Evolutionary conservation across 495 filamentous ascomycete species (phyloP).

Genomic region (Daldinia loculata): DNA sequence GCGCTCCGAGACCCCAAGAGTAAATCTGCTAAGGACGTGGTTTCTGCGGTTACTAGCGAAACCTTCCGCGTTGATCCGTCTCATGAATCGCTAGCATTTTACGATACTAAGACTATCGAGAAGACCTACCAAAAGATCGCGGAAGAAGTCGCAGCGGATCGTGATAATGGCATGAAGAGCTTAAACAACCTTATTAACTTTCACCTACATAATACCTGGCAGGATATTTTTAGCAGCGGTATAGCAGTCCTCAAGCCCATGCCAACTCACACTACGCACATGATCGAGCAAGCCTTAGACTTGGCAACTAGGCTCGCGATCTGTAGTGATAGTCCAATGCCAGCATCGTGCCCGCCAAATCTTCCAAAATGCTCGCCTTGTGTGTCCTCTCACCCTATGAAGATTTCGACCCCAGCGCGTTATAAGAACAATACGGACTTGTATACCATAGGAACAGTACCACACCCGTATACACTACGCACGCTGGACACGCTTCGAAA

Average conservation of each 20-base stretch:
- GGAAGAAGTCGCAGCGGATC: slow-evolving; percentile 64
- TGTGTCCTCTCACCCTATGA: slow-evolving; percentile 62
- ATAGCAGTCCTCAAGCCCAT: slow-evolving; percentile 83
- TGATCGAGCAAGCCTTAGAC: slow-evolving; percentile 72
- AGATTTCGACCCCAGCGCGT: slow-evolving; percentile 64
- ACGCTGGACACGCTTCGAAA: slow-evolving; percentile 62
- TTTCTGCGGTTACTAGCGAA: slow-evolving; percentile 64
- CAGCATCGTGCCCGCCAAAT: slow-evolving; percentile 88
- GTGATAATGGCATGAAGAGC: slow-evolving; percentile 64
- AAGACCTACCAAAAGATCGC: slow-evolving; percentile 71
- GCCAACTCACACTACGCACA: slow-evolving; percentile 72
- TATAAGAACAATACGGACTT: slow-evolving; percentile 69
- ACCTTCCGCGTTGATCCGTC: slow-evolving; percentile 70
- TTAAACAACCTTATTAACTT: slow-evolving; percentile 81
- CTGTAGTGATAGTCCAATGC: slow-evolving; percentile 76
- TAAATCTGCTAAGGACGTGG: slow-evolving; percentile 64
- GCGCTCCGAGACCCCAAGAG: slow-evolving; percentile 65
- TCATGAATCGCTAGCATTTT: slow-evolving; percentile 77
- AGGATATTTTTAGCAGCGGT: slow-evolving; percentile 75
- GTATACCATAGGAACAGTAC: slow-evolving; percentile 86
- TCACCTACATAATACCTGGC: slow-evolving; percentile 88
- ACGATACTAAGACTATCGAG: slow-evolving; percentile 68
- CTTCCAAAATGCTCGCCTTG: slow-evolving; percentile 76
- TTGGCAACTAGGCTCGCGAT: slow-evolving; percentile 75
- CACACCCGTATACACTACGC: slow-evolving; percentile 86